These are phyloP conservation scores for Epichloe bromicola DNA, from an alignment of 2,329 filamentous ascomycete species.

Conservation along the genomic window DNA sequence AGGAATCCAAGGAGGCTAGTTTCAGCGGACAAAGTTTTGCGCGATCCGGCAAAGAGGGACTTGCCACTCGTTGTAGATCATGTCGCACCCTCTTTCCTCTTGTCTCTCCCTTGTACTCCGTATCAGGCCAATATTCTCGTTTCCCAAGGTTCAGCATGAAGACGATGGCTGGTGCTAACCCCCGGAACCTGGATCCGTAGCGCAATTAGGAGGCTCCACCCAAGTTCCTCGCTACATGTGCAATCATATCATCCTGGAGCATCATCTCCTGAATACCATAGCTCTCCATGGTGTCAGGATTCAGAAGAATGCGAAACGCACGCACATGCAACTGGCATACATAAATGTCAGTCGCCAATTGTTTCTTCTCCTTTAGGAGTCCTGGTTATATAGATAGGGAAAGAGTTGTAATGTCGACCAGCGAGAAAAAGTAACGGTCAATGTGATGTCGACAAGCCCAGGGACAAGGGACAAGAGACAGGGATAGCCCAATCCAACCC, in stretches of 20 bases:
- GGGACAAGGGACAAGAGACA: background rate
- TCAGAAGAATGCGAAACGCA: background rate
- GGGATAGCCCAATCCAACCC: background rate
- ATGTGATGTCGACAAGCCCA: background rate
- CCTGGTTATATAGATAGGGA: background rate
- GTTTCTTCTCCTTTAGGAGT: background rate
- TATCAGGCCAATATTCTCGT: background rate
- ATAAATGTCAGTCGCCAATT: too few relatives aligned
- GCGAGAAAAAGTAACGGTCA: background rate
- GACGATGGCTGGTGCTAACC: background rate
- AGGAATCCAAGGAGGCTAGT: too few relatives aligned
- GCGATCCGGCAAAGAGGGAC: background rate
- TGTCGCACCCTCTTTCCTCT: conserved; percentile 1
- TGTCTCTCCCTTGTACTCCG: background rate
- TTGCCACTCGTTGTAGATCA: background rate
- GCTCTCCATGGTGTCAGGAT: background rate
- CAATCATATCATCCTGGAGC: background rate
- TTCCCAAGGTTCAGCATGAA: background rate
- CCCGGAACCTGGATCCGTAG: background rate
- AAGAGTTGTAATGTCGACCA: background rate
- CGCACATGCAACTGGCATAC: background rate
- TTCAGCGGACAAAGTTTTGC: background rate
- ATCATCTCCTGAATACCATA: background rate
- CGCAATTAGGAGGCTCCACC: background rate
- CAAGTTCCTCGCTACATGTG: background rate